Base-by-base conservation (phyloP, 2,329 filamentous ascomycete species). In the Penicillium sclerotiorum region DNA sequence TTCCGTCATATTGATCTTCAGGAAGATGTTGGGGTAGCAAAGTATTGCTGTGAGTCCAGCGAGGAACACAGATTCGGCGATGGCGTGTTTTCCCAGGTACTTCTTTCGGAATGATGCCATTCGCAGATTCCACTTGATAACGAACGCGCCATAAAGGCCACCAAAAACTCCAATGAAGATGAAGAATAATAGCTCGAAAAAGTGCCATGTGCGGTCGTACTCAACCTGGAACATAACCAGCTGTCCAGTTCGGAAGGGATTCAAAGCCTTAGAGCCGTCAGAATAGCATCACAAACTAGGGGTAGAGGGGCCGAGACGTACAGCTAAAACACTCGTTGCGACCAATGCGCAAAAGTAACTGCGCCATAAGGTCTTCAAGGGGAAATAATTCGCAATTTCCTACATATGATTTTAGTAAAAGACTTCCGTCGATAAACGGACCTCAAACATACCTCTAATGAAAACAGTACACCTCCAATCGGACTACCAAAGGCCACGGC, bases 171-270 rank as follows among this genome's bases (percentile, higher is more conserved):
- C 94, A 55, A 99, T 84, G 45, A 96, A 77, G 57, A 96, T 82
- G 72, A 95, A 99, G 67, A 97, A 97, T 21, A 96, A 72, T 3
- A 94, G 80, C 69, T 99, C 94, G 66, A 99, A 99, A 65, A 96
- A 96, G 74, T 99, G 94, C 94, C 94, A 99, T 33, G 89, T 87
- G 33, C 93, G 87, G 70, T 97, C 93, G 67, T 99, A 99, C 62
- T 85, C 85, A 64, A 99, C 93, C 64, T 96, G 92, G 72, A 99
- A 99, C 93, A 99, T 97, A 82, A 99, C 94, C 35, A 99, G 81
- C 67, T 99, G 94, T 17, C 94, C 94, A 0, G 94, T 97, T 45
- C 94, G 80, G 73, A 99, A 99, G 18, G 94, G 94, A 62, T 99
- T 99, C 90, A 99, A 95, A 50, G 89, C 90, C 78, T 82, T 52